Evolutionary conservation across 768 basidiomycete genomes (phyloP), one percentile per base, ranked within the genome.

Genomic region (Xerocomellus intermedius): DNA sequence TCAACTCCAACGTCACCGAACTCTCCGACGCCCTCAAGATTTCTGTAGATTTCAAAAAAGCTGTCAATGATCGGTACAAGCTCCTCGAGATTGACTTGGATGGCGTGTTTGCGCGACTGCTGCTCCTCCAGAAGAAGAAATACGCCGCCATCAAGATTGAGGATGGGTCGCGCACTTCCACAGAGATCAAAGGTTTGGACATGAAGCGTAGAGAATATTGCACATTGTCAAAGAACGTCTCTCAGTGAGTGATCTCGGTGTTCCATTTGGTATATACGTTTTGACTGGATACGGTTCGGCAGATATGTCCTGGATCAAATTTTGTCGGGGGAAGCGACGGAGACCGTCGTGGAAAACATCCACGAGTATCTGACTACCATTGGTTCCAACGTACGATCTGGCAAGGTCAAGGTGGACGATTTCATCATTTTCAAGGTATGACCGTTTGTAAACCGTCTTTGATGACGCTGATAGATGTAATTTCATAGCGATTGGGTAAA

Each of bases 151-250:
- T 98, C 69, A 98, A 97, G 74, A 85, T 98, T 39, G 92, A 94
- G 63, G 91, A 94, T 59, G 85, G 85, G 26, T 80, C 81, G 0
- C 80, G 82, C 53, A 88, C 90, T 0, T 84, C 82, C 14, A 90
- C 83, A 2, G 97, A 99, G 66, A 78, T 99, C 70, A 99, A 99
- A 66, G 97, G 97, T 72, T 76, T 99, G 22, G 97, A 99, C 73
- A 98, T 99, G 97, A 98, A 98, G 72, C 85, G 97, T 42, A 79
- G 97, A 78, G 97, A 99, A 69, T 99, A 93, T 70, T 95, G 89
- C 58, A 81, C 81, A 0, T 72, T 99, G 50, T 98, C 95, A 2
- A 99, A 99, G 74, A 84, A 82, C 38, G 87, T 94, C 32, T 98
- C 95, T 1, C 88, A 90, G 94, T 98, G 62, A 61, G 94, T 78